Percentiles rank a stretch among this genome's conserved stretches.
These are phyloP conservation scores for Purshia tridentata DNA, from an alignment of 306 rosid genomes.

Conservation along the genomic window DNA sequence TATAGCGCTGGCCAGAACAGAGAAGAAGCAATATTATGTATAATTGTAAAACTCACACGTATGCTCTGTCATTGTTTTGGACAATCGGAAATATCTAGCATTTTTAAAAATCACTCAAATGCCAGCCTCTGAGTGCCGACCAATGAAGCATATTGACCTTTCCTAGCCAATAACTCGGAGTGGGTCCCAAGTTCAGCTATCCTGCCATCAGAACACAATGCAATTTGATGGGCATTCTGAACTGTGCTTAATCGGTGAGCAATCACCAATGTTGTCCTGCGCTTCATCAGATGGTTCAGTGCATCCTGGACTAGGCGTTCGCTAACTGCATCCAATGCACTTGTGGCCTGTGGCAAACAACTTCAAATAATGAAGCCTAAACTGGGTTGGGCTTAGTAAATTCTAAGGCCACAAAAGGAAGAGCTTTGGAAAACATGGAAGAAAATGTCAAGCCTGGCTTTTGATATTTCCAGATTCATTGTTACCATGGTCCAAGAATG, in stretches of 20 bases:
- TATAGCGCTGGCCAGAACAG: background rate
- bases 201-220: conserved; percentile 66
- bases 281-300: conserved; percentile 75
- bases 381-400: conserved; percentile 1
- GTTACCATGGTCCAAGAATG: conserved; percentile 8
- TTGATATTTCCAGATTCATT: conserved; percentile 19
- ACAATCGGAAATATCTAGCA: conserved; percentile 11
- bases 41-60: conserved; percentile 16
- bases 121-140: conserved; percentile 93
- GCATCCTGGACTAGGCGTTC: conserved; percentile 91
- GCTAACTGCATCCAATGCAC: conserved; percentile 86
- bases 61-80: conserved; percentile 6
- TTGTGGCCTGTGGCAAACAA: conserved; percentile 68
- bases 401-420: background rate
- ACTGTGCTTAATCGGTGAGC: conserved; percentile 94
- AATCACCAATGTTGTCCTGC: conserved; percentile 83
- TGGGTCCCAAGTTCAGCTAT: conserved; percentile 80
- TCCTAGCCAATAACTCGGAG: conserved; percentile 65
- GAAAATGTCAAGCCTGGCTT: conserved; percentile 4
- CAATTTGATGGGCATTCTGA: conserved; percentile 88
- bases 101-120: conserved; percentile 51
- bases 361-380: conserved; percentile 8
- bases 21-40: background rate
- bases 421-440: background rate
- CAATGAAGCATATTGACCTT: conserved; percentile 80